phyloP scores from a whole-genome alignment of 768 basidiomycete species.

The Calvatia gigantea region DNA sequence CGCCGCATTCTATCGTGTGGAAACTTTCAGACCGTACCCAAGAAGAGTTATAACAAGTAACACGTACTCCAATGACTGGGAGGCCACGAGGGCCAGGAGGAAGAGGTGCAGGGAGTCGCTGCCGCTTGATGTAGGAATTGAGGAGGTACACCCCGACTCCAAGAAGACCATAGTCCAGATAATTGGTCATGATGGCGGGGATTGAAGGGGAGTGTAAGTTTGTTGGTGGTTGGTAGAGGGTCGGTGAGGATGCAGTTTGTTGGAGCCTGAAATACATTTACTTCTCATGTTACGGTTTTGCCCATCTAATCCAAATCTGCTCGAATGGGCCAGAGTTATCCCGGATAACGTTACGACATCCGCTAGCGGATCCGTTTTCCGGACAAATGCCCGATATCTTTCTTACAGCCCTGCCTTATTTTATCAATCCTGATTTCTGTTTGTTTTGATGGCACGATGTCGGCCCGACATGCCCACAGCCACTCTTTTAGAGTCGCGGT shows the following conservation, averaged over 20 bases:
- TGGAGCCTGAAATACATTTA: neutral
- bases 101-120: conserved; percentile 22
- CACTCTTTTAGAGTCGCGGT: too few species aligned
- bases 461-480: too few species aligned
- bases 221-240: neutral
- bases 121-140: conserved; percentile 16
- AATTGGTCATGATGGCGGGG: neutral
- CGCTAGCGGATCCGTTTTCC: too few species aligned
- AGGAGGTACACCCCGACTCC: conserved; percentile 17
- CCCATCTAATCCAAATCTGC: neutral
- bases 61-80: conserved; percentile 37
- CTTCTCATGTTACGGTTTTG: neutral
- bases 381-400: too few species aligned
- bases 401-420: too few species aligned
- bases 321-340: neutral
- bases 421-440: too few species aligned
- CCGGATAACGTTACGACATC: too few species aligned
- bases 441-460: too few species aligned
- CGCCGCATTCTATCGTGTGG: conserved; percentile 35
- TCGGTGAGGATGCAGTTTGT: neutral
- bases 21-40: neutral
- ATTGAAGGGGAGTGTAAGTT: neutral
- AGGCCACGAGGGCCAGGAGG: conserved; percentile 40
- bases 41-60: neutral
- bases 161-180: conserved; percentile 15